Conservation (phyloP, 1,284 basidiomycete genomes). For the Gymnopus androsaceus region DNA sequence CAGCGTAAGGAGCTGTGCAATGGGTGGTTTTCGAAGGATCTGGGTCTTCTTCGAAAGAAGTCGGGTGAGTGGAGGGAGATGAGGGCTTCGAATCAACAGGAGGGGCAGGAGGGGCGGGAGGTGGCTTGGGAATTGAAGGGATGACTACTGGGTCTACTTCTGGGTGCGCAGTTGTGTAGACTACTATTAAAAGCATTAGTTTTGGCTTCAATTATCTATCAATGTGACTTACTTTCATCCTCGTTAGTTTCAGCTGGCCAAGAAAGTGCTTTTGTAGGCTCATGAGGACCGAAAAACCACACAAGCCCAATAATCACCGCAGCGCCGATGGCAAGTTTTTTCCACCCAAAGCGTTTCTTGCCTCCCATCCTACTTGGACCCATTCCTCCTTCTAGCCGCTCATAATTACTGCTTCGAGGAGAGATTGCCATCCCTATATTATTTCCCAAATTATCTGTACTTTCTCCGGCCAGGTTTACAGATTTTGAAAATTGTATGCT, state of each 20-base stretch:
- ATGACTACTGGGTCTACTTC: neutral
- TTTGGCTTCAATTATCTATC: neutral
- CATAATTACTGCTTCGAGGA: slow-evolving; percentile 44
- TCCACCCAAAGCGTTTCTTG: slow-evolving; percentile 52
- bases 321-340: slow-evolving; percentile 62
- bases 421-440: slow-evolving; percentile 26
- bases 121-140: neutral
- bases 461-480: neutral
- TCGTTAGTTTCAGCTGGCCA: slow-evolving; percentile 21
- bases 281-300: slow-evolving; percentile 64
- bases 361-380: slow-evolving; percentile 42
- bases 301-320: slow-evolving; percentile 57
- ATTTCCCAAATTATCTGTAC: neutral
- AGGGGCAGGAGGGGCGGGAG: slow-evolving; percentile 2
- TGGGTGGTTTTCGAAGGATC: slow-evolving; percentile 65
- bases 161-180: neutral
- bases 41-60: slow-evolving; percentile 63
- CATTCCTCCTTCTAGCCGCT: slow-evolving; percentile 57
- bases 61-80: slow-evolving; percentile 30
- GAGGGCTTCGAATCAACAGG: neutral
- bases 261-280: slow-evolving; percentile 32
- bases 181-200: neutral
- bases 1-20: slow-evolving; percentile 60
- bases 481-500: neutral
- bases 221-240: neutral